phyloP scores from a whole-genome alignment of 306 rosid genomes.

The Glycine latifolia region DNA sequence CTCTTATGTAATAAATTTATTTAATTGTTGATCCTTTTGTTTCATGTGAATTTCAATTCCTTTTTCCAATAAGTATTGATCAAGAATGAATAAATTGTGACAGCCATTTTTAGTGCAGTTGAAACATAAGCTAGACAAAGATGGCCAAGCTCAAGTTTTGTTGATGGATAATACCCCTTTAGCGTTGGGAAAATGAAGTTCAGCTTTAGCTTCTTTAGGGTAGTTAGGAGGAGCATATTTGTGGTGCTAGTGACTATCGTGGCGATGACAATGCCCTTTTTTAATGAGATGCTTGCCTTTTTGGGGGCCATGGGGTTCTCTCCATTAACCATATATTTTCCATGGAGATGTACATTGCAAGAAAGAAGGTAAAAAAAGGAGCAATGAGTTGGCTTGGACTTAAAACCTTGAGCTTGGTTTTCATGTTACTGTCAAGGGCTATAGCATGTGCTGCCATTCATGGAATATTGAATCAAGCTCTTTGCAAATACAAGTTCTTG shows the following conservation, averaged over 20 bases:
- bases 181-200: conserved; percentile 30
- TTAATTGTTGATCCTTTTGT: not conserved
- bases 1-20: not conserved
- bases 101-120: conserved; percentile 42
- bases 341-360: conserved; percentile 64
- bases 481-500: conserved; percentile 51
- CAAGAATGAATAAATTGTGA: not conserved
- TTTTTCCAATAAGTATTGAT: not conserved
- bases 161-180: not conserved
- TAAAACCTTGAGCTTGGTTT: conserved; percentile 47
- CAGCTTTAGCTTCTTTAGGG: conserved; percentile 50
- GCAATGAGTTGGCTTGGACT: conserved; percentile 56
- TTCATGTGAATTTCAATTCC: not conserved
- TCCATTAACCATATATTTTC: conserved; percentile 61
- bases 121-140: conserved; percentile 46
- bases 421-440: conserved; percentile 53
- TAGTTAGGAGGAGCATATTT: conserved; percentile 60
- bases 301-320: conserved; percentile 61
- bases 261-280: conserved; percentile 61
- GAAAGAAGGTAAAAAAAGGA: conserved; percentile 45
- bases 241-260: conserved; percentile 46
- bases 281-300: conserved; percentile 60
- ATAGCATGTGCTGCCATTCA: conserved; percentile 53
- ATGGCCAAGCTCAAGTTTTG: conserved; percentile 53
- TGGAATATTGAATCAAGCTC: conserved; percentile 45